Evolutionary conservation across 495 filamentous ascomycete genomes (phyloP), one percentile per base, ranked within the genome.

Genomic region (Tuber umbilicatum): DNA sequence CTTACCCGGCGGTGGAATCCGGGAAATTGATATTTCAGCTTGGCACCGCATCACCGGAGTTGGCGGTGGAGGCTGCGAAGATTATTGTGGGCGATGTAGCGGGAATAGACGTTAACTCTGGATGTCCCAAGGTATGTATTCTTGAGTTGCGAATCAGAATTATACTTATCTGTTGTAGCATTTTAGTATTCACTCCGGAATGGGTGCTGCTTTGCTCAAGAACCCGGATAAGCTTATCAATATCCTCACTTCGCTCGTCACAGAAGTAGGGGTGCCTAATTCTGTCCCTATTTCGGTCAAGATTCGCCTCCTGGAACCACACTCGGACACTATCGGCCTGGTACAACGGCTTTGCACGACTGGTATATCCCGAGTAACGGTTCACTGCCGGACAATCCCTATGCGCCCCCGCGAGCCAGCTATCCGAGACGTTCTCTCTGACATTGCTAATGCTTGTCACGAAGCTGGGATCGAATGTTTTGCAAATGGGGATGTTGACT

Each of bases 51-150:
- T 88, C 90, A 72, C 92, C 95, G 0, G 88, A 90, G 23, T 86
- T 89, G 31, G 95, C 96, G 7, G 93, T 98, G 0, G 85, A 90
- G 80, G 94, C 94, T 1, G 93, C 93, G 1, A 88, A 89, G 75
- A 81, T 97, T 9, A 91, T 99, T 16, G 96, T 93, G 0, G 86
- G 84, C 6, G 91, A 98, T 83, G 94, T 98, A 0, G 89, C 90
- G 0, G 95, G 96, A 55, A 97, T 99, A 74, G 95, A 98, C 83
- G 91, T 99, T 73, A 99, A 99, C 85, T 92, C 94, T 7, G 95
- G 95, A 7, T 99, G 95, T 83, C 95, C 95, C 0, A 99, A 98
- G 72, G 76, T 80, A 76, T 69, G 64, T 40, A 9, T 27, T 37
- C 69, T 23, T 43, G 19, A 37, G 3, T 64, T 43, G 60, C 27